Base-by-base conservation (phyloP, 495 filamentous ascomycete species). In the Trichoderma orchidacearum region DNA sequence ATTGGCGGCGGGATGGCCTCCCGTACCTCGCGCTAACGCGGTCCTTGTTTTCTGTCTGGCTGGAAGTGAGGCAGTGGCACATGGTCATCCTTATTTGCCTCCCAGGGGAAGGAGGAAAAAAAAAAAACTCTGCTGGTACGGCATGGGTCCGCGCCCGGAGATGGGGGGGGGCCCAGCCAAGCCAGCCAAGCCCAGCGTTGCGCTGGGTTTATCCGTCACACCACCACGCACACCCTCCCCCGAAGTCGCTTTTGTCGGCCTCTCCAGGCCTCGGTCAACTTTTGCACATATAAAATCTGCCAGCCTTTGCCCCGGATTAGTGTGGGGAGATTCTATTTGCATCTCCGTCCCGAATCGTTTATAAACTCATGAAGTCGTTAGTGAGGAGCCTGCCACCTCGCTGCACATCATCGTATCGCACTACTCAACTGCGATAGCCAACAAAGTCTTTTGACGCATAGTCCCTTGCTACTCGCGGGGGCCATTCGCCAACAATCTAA, bases 301-400 rank as follows among this genome's bases (percentile, higher is more conserved):
- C 41, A 3, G 41, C 53, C 53, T 18, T 30, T 35, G 17, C 23
- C 53, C 21, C 45, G 28, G 32, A 23, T 29, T 35, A 45, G 41
- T 9, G 41, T 25, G 41, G 41, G 21, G 18, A 13, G 21, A 23
- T 25, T 17, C 41, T 25, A 15, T 17, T 48, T 27, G 41, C 21
- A 28, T 23, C 15, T 38, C 30, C 53, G 51, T 5, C 34, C 45
- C 25, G 53, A 56, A 28, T 32, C 54, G 30, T 53, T 55, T 56
- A n/a, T 23, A 25, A 17, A 9, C 63, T 61, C 58, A 71, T 71
- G 69, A 70, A 45, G 64, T 63, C 59, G 69, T 59, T 71, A 71
- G 59, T 71, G 61, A 71, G 62, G 67, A 58, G 34, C 53, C 55
- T 59, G 28, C 55, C 51, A 64, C 65, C 59, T 67, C 59, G 64